Evolutionary conservation across 106 monocot genomes (phyloP), one percentile per base, ranked within the genome.

Genomic region (Dendrobium huoshanense): DNA sequence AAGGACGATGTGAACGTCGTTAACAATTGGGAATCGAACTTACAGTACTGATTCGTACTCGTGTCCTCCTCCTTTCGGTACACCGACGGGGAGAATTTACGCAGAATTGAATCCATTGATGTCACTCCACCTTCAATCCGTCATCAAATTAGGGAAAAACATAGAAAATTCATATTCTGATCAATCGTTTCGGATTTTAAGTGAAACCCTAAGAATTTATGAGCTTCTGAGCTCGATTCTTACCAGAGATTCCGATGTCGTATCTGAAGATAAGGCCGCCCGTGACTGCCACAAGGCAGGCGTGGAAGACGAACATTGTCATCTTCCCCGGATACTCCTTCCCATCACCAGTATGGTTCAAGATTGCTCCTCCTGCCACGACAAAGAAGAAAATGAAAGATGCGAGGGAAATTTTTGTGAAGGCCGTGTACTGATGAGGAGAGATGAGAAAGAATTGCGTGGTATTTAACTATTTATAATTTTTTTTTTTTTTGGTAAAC

Each of bases 1-100:
- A 83, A 73, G 11, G 87, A 87, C 4, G 87, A 87, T 29, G 83
- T 87, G 87, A 87, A 87, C 15, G 75, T 67, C 10, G 87, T 88
- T n/a, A 88, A 61, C 77, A 85, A 56, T 80, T 85, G 81, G 68
- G 83, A 83, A 74, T 88, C 88, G 78, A 88, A 88, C 81, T 80
- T 88, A 78, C 88, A 88, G 83, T 88, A 88, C 81, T 88, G 83
- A 83, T 83, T 88, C 55, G 65, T 79, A 44, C 29, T 77, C 54
- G 15, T 24, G 44, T 78, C 33, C n/a, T 88, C 67, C 85, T 75
- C 48, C 85, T 88, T 82, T 18, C 78, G 40, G 20, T 77, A 74
- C 19, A 88, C 88, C 17, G 49, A 16, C 17, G 88, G 84, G 79
- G 84, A 87, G 79, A 87, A 87, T 67, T 87, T 84, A 8, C 0